Evolutionary conservation across 768 basidiomycete species (phyloP).

Genomic region (Tylopilus plumbeoviolaceoides): DNA sequence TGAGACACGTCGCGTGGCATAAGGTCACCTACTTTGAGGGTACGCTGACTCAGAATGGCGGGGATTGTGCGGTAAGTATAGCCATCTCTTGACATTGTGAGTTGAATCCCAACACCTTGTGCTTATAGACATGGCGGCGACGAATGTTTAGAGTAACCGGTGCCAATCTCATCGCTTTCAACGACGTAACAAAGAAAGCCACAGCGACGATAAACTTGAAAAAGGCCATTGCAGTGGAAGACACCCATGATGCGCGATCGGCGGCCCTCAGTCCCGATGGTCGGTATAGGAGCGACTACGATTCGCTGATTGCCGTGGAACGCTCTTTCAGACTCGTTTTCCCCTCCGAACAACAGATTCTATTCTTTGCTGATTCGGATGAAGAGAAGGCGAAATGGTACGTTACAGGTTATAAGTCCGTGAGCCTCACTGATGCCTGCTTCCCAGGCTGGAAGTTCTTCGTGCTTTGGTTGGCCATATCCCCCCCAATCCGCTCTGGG

Average conservation of each 20-base stretch:
- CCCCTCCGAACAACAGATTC: constrained; percentile 69
- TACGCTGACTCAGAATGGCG: constrained; percentile 87
- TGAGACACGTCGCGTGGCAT: constrained; percentile 90
- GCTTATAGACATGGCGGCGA: constrained; percentile 69
- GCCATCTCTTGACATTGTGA: neutral
- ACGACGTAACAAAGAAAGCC: constrained; percentile 87
- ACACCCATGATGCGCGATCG: constrained; percentile 60
- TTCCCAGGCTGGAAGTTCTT: constrained; percentile 76
- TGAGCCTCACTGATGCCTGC: neutral
- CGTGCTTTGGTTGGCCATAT: constrained; percentile 83
- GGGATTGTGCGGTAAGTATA: constrained; percentile 78
- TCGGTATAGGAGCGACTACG: constrained; percentile 50
- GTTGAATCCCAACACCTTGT: neutral
- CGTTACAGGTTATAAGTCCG: constrained; percentile 19
- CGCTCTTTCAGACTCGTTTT: constrained; percentile 85
- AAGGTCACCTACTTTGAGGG: constrained; percentile 94
- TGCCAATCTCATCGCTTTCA: constrained; percentile 83
- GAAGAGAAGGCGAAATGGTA: constrained; percentile 87
- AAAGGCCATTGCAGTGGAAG: constrained; percentile 73
- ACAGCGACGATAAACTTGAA: constrained; percentile 89
- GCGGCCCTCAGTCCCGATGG: constrained; percentile 45
- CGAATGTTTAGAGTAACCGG: constrained; percentile 83
- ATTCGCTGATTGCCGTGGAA: constrained; percentile 65
- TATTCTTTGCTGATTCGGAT: constrained; percentile 89
- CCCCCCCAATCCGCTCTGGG: constrained; percentile 92